Conservation (phyloP, 305 asterid species). For the Fraxinus xanthoxyloides region DNA sequence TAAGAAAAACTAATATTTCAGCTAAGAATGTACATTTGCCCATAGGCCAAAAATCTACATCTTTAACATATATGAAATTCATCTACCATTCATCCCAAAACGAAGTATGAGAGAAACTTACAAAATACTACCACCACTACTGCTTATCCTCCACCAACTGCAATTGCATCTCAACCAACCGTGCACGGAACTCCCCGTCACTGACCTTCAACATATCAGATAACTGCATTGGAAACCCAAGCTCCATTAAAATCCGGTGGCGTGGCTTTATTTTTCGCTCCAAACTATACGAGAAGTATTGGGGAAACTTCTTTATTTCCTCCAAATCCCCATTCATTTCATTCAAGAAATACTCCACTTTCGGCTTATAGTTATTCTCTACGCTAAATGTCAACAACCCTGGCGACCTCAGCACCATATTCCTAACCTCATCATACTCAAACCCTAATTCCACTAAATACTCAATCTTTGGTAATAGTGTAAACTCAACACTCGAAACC, state of each 20-base stretch:
- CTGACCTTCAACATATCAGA: slow-evolving; percentile 77
- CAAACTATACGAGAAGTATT: slow-evolving; percentile 75
- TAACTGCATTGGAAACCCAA: slow-evolving; percentile 47
- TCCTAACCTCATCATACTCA: slow-evolving; percentile 45
- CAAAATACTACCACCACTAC: slow-evolving; percentile 18
- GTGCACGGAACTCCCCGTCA: slow-evolving; percentile 64
- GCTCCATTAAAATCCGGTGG: slow-evolving; percentile 53
- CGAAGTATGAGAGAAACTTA: slow-evolving; percentile 20
- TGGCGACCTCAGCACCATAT: slow-evolving; percentile 81
- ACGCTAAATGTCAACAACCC: slow-evolving; percentile 79
- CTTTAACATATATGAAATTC: slow-evolving; percentile 1
- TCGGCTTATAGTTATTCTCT: slow-evolving; percentile 73
- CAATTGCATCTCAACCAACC: slow-evolving; percentile 58
- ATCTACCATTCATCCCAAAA: background rate
- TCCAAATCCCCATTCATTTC: slow-evolving; percentile 69
- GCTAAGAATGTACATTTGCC: slow-evolving; percentile 11
- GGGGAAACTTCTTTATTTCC: slow-evolving; percentile 81
- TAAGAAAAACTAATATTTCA: background rate
- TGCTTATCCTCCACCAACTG: slow-evolving; percentile 31
- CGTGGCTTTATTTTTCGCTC: slow-evolving; percentile 75
- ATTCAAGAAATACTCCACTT: slow-evolving; percentile 56
- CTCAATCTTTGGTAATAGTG: slow-evolving; percentile 63
- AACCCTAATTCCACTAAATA: slow-evolving; percentile 60
- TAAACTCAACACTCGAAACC: slow-evolving; percentile 58
- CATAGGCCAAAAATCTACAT: slow-evolving; percentile 6